Base-by-base conservation (phyloP, 1,139 yeast species). In the Pneumocystis jirovecii region DNA sequence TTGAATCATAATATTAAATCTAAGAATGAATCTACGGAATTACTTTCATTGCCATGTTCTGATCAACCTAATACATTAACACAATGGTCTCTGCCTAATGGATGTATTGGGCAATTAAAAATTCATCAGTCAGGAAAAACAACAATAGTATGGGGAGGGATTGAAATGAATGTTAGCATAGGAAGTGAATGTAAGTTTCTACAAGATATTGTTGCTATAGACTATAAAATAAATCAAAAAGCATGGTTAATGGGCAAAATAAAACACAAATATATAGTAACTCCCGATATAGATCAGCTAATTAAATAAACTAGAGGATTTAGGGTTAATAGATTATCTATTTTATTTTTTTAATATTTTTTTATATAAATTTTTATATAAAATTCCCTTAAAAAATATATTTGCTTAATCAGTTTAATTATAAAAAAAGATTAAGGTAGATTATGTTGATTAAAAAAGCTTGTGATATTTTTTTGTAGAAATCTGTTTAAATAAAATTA, bases 41-140 rank as follows among this genome's bases (percentile, higher is more conserved):
- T 40, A 15, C 57, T 25, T 37, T 25, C 60, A 45, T 57, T 57
- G 2, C 35, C 66, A n/a, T 17, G 62, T 21, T 44, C 25, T 19
- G 42, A 56, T 10, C 39, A 44, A 12, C 19, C 34, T 29, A 6
- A 63, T 21, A 59, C 37, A 3, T 64, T 12, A 19, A 31, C 50
- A 40, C 61, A 64, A 8, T 68, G 68, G 44, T 68, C 70, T 7
- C 69, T 75, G 25, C 74, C 73, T 0, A 74, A 72, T 34, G 96
- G 96, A 1, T 79, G 80, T 66, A 81, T 89, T 31, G 97, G 96
- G 3, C 80, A 81, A 39, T 72, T 90, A 59, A 82, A 91, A 67
- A 79, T 87, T 64, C 96, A 89, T 74, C 82, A 84, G 71, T 87
- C 96, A 0, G 97, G 97, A 6, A 87, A 82, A 72, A 76, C 89